Percentiles rank a stretch among this genome's conserved stretches.
These are phyloP conservation scores for Mucor lusitanicus DNA, from an alignment of 371 early-diverging fungal genomes.

Conservation along the genomic window DNA sequence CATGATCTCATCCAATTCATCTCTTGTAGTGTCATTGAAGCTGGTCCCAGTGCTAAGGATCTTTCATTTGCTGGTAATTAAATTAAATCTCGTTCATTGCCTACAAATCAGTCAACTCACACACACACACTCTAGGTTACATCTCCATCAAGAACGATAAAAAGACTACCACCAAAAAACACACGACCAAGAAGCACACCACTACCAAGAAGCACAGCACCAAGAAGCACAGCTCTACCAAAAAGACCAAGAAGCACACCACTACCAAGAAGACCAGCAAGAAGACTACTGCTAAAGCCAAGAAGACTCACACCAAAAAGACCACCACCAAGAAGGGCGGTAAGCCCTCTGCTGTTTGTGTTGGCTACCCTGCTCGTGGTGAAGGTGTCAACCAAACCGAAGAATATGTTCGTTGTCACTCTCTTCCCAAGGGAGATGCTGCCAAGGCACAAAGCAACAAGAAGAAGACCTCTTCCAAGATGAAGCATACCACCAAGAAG, in stretches of 20 bases:
- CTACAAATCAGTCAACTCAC: background rate
- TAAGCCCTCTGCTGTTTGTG: conserved; percentile 16
- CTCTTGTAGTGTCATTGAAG: conserved; percentile 38
- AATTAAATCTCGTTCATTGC: conserved; percentile 2
- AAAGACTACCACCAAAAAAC: conserved; percentile 4
- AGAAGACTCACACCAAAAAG: conserved; percentile 1
- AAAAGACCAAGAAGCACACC: conserved; percentile 10
- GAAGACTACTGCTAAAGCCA: conserved; percentile 4
- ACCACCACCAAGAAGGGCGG: conserved; percentile 2
- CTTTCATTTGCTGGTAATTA: conserved; percentile 46
- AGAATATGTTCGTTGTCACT: conserved; percentile 22
- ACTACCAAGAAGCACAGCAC: conserved; percentile 14
- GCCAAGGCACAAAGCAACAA: background rate
- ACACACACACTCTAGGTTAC: conserved; percentile 9
- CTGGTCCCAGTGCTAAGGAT: conserved; percentile 41
- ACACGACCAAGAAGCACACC: conserved; percentile 10
- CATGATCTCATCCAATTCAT: background rate
- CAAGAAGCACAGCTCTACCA: conserved; percentile 11
- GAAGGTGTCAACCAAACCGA: background rate
- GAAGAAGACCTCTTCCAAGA: conserved; percentile 8
- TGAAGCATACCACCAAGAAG: conserved; percentile 15
- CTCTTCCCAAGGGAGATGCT: conserved; percentile 6
- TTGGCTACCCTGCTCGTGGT: conserved; percentile 12
- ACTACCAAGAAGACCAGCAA: conserved; percentile 13
- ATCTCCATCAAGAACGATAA: conserved; percentile 7